Base-by-base conservation (phyloP, 352 stramenopile species). In the Phytophthora syringae region DNA sequence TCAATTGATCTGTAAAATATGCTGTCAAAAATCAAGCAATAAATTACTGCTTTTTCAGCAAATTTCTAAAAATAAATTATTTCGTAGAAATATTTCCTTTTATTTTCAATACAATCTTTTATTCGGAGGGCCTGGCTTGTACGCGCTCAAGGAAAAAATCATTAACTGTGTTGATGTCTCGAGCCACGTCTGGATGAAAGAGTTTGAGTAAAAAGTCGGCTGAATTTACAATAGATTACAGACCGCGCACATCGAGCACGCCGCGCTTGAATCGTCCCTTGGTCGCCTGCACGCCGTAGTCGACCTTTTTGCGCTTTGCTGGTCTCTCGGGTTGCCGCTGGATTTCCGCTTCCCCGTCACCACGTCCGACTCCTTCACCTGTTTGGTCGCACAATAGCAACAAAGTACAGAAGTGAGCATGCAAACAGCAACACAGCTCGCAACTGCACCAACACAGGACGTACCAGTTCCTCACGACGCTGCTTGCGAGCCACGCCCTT, bases 251-350 rank as follows among this genome's bases (percentile, higher is more conserved):
- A 27, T 90, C 84, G 47, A 94, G 65, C 50, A 93, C 80, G 20
- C 86, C 86, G 27, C 89, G 79, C 63, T 88, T 88, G 62, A 94
- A 92, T 27, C 74, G 68, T 21, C 86, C 86, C 52, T 89, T 86
- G 6, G 86, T 93, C 11, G 81, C 84, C 58, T 92, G 83, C 13
- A 92, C 54, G 7, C 86, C 86, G n/a, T 71, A 91, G 66, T 94
- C 86, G 25, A 89, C 59, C 30, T 82, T 89, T 60, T 88, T 89
- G 30, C 79, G 84, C 56, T 89, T 92, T 88, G 64, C 22, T 88
- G 65, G 42, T 81, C 65, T 48, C 51, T 79, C 22, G 68, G 64
- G 28, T 80, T 84, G 16, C 43, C 52, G 55, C 64, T 83, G 42
- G 60, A 61, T 58, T 83, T 89, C 36, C 74, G 64, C 71, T 93